Conservation (phyloP, 495 filamentous ascomycete species). For the Penicillium malachiteum region DNA sequence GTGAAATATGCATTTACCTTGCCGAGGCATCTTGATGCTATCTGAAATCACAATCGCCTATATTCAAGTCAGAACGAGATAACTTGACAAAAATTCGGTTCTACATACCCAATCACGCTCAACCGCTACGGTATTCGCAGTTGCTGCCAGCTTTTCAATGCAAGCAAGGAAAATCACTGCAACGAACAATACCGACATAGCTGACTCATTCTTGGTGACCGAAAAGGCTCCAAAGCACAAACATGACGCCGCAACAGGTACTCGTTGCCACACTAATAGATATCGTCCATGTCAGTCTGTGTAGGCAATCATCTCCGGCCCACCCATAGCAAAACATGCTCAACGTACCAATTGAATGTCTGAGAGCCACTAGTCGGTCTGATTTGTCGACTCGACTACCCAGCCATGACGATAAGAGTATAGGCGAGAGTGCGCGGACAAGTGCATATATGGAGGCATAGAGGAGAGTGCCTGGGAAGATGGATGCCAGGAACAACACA, state of each 20-base stretch:
- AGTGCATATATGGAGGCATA: conserved; percentile 44
- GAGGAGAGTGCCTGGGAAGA: conserved; percentile 55
- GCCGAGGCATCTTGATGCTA: conserved; percentile 31
- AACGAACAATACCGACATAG: conserved; percentile 38
- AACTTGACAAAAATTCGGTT: neutral
- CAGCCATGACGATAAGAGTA: conserved; percentile 41
- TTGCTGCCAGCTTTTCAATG: conserved; percentile 54
- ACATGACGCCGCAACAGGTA: conserved; percentile 40
- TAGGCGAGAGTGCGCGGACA: conserved; percentile 26
- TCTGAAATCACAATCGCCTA: conserved; percentile 47
- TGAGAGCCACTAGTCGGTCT: conserved; percentile 48
- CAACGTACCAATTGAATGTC: conserved; percentile 48
- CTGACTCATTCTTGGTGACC: conserved; percentile 2
- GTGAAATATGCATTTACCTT: conserved; percentile 24
- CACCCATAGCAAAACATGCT: neutral
- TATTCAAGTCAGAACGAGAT: neutral
- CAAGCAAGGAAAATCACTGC: conserved; percentile 51
- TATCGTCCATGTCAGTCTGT: neutral
- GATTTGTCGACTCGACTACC: conserved; percentile 44
- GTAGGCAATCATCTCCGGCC: neutral
- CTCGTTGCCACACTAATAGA: conserved; percentile 36
- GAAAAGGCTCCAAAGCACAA: conserved; percentile 28
- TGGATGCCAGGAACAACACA: conserved; percentile 59
- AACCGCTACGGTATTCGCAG: conserved; percentile 60
- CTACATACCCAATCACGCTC: conserved; percentile 63